phyloP scores from a whole-genome alignment of 1,139 yeast species.

The Magnusiomyces sp. region DNA sequence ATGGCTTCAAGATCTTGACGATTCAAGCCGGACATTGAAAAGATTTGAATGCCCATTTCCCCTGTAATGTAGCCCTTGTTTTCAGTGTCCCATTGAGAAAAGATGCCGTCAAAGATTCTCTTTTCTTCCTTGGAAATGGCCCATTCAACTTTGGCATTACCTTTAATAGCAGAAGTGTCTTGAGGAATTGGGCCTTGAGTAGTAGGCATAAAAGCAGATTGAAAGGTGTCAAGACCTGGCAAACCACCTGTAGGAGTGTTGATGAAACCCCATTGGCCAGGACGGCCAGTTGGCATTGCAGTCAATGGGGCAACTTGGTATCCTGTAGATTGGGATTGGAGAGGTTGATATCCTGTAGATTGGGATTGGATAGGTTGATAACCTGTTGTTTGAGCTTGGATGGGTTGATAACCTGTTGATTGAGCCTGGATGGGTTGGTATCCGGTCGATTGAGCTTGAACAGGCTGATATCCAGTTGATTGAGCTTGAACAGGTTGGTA shows the following conservation, averaged over 20 bases:
- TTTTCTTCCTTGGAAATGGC: conserved; percentile 83
- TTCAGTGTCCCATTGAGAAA: conserved; percentile 74
- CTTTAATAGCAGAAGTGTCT: conserved; percentile 26
- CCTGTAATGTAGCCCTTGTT: conserved; percentile 70
- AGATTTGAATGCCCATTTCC: conserved; percentile 72
- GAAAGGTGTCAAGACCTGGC: conserved; percentile 70
- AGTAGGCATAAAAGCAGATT: conserved; percentile 66
- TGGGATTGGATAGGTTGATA: conserved; percentile 26
- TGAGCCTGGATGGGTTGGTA: conserved; percentile 30
- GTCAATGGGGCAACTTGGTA: conserved; percentile 25
- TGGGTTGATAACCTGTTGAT: conserved; percentile 30
- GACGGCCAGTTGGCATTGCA: conserved; percentile 53
- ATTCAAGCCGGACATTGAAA: conserved; percentile 81
- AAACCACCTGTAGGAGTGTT: conserved; percentile 65
- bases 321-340: conserved; percentile 33
- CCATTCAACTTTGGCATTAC: conserved; percentile 43
- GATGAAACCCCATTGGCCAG: conserved; percentile 79
- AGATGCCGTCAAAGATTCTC: conserved; percentile 75
- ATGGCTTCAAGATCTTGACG: conserved; percentile 80
- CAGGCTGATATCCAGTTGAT: conserved; percentile 26
- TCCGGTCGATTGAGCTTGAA: conserved; percentile 36
- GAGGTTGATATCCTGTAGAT: conserved; percentile 32
- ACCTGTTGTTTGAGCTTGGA: conserved; percentile 33
- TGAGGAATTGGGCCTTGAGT: conserved; percentile 39
- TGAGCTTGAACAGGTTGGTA: conserved; percentile 32